Conservation (phyloP, 2,329 filamentous ascomycete species). For the Microdochium nivale region DNA sequence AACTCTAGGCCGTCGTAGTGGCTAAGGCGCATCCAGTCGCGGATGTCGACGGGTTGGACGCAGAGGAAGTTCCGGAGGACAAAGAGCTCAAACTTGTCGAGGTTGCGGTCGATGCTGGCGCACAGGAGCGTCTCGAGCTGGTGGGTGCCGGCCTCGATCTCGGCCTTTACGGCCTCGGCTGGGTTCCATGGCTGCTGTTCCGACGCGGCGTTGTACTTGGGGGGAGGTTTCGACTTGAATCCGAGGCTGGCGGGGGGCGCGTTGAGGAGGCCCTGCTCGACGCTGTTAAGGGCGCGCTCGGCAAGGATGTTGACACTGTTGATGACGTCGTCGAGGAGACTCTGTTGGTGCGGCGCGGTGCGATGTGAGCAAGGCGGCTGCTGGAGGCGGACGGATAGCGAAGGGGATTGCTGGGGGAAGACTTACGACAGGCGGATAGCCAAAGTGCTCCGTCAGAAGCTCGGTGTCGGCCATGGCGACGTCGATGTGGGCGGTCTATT, state of each 20-base stretch:
- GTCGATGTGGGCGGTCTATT: constrained; percentile 20
- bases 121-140: constrained; percentile 77
- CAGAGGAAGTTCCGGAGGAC: constrained; percentile 77
- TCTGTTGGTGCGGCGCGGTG: constrained; percentile 41
- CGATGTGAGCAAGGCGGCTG: constrained; percentile 5
- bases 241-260: constrained; percentile 70
- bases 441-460: constrained; percentile 90
- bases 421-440: constrained; percentile 83
- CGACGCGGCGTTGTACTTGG: constrained; percentile 32
- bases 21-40: constrained; percentile 69
- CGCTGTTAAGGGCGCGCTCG: constrained; percentile 78
- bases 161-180: constrained; percentile 37
- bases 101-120: constrained; percentile 74
- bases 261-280: constrained; percentile 72
- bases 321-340: constrained; percentile 94
- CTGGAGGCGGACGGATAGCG: constrained; percentile 4
- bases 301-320: constrained; percentile 92
- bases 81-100: constrained; percentile 84
- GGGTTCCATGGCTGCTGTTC: constrained; percentile 29
- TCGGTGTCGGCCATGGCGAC: constrained; percentile 40
- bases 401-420: neutral
- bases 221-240: constrained; percentile 44
- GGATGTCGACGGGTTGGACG: constrained; percentile 53
- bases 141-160: constrained; percentile 84
- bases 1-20: constrained; percentile 72